These are phyloP conservation scores for Nematocida ausubeli DNA, from an alignment of 371 early-diverging fungal genomes.

Conservation along the genomic window DNA sequence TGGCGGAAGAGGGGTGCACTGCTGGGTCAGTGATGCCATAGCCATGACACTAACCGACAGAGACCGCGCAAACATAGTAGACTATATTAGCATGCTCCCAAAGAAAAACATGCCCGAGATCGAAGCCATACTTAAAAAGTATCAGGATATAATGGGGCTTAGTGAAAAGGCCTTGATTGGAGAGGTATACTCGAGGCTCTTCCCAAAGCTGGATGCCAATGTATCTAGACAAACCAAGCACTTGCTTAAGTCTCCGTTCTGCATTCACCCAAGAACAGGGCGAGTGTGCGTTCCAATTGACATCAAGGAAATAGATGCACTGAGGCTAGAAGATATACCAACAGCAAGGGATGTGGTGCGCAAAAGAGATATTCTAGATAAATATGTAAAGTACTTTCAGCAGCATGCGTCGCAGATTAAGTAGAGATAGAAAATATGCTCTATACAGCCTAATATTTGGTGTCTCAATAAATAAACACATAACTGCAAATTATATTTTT, in stretches of 20 bases:
- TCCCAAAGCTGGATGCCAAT: slow-evolving; percentile 81
- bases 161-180: background rate
- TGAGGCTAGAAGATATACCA: slow-evolving; percentile 47
- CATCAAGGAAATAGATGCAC: slow-evolving; percentile 1
- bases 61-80: slow-evolving; percentile 77
- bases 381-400: slow-evolving; percentile 26
- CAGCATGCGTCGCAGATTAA: background rate
- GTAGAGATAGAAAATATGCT: too few species aligned
- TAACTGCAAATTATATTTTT: too few species aligned
- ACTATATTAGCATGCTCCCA: slow-evolving; percentile 69
- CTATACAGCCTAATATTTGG: too few species aligned
- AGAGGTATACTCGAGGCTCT: slow-evolving; percentile 71
- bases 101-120: slow-evolving; percentile 13
- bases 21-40: slow-evolving; percentile 88
- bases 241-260: slow-evolving; percentile 94
- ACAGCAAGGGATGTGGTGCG: slow-evolving; percentile 4
- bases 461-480: too few species aligned
- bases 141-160: slow-evolving; percentile 11
- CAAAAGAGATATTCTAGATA: background rate
- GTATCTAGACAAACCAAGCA: slow-evolving; percentile 85
- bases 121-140: slow-evolving; percentile 53
- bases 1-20: slow-evolving; percentile 96
- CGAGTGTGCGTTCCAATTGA: slow-evolving; percentile 65
- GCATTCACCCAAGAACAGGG: slow-evolving; percentile 78
- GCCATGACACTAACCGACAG: slow-evolving; percentile 75